These are phyloP conservation scores for Wickerhamiella spandovensis DNA, from an alignment of 805 yeast species.

Conservation along the genomic window DNA sequence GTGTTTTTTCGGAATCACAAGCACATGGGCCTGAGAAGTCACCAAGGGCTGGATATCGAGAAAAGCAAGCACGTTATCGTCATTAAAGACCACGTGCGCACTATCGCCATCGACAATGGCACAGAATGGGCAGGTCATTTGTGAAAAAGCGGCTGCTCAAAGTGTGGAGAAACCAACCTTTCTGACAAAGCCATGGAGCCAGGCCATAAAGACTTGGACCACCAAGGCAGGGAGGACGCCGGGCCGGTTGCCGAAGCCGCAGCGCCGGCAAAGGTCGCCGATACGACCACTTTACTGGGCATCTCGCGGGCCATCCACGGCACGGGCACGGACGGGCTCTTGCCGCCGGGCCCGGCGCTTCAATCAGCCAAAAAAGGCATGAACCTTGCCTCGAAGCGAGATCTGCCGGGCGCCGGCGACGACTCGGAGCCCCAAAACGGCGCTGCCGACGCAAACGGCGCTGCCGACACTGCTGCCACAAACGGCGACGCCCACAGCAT, in stretches of 20 bases:
- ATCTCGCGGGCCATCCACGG: not conserved
- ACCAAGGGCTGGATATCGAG: conserved; percentile 28
- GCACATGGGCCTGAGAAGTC: conserved; percentile 24
- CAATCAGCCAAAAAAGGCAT: not conserved
- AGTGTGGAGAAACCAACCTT: not conserved
- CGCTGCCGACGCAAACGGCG: not conserved
- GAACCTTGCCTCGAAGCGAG: not conserved
- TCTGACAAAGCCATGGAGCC: not conserved
- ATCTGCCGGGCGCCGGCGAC: not conserved
- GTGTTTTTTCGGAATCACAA: conserved; percentile 26
- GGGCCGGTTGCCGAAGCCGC: not conserved
- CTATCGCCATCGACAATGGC: conserved; percentile 15
- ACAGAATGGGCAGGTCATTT: conserved; percentile 24
- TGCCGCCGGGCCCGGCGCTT: not conserved
- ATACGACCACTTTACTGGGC: not conserved
- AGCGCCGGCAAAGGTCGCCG: not conserved
- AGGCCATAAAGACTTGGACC: not conserved
- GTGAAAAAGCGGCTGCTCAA: not conserved
- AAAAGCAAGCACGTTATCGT: conserved; percentile 23
- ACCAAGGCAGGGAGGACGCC: not conserved
- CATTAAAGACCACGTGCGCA: conserved; percentile 19
- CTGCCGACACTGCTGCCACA: not conserved
- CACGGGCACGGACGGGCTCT: not conserved
- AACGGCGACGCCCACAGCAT: not conserved
- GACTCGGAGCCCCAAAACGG: too few relatives aligned